These are phyloP conservation scores for Leccinum subrobustum DNA, from an alignment of 1,284 basidiomycete genomes.

Conservation along the genomic window DNA sequence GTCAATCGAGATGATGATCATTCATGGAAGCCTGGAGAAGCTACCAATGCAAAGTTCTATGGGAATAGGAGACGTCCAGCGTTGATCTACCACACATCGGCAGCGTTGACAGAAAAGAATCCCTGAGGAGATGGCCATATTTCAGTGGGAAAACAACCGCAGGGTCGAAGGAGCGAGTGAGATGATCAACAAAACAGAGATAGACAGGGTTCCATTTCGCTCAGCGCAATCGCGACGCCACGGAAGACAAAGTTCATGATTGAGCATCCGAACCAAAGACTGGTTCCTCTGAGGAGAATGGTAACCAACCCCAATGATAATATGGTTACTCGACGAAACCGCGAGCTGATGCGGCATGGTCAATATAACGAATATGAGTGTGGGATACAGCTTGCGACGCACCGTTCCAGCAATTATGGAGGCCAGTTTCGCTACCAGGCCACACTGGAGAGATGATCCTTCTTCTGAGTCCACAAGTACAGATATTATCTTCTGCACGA, in stretches of 20 bases:
- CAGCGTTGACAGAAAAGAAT: conserved; percentile 10
- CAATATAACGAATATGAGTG: conserved; percentile 1
- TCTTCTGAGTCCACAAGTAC: neutral
- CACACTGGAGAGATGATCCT: conserved; percentile 23
- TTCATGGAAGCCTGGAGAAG: neutral
- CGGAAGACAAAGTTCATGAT: conserved; percentile 27
- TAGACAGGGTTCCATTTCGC: conserved; percentile 39
- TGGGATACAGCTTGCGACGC: neutral
- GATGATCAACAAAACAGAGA: conserved; percentile 44
- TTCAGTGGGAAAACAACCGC: conserved; percentile 47
- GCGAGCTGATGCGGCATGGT: conserved; percentile 13
- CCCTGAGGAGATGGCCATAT: conserved; percentile 32
- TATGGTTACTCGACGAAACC: conserved; percentile 6
- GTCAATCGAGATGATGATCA: conserved; percentile 1
- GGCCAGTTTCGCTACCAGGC: conserved; percentile 34
- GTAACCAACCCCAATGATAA: conserved; percentile 11
- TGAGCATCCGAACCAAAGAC: conserved; percentile 26
- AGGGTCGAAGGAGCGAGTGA: conserved; percentile 49
- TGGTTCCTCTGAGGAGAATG: conserved; percentile 21
- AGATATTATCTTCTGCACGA: neutral
- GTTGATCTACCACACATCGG: conserved; percentile 6
- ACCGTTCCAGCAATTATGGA: conserved; percentile 34
- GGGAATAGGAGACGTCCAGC: conserved; percentile 12
- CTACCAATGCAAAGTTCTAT: conserved; percentile 13
- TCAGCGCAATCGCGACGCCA: conserved; percentile 38